Percentiles rank a stretch among this genome's conserved stretches.
phyloP scores from a whole-genome alignment of 1,284 basidiomycete genomes.

The Fereydounia khargensis region DNA sequence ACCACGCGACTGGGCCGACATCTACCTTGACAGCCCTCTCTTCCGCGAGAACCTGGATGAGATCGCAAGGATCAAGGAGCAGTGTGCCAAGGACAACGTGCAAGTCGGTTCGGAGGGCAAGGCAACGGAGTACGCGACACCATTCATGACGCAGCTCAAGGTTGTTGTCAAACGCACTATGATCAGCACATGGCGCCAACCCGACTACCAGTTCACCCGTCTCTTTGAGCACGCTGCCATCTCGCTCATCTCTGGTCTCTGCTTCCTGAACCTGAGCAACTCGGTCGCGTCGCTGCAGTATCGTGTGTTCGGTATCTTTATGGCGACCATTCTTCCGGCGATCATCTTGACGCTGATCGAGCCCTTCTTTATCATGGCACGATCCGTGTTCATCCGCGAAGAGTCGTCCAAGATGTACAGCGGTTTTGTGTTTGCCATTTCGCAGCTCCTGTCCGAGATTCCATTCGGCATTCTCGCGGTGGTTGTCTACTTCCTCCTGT shows the following conservation, averaged over 20 bases:
- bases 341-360: slow-evolving; percentile 23
- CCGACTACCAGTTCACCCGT: slow-evolving; percentile 30
- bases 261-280: slow-evolving; percentile 19
- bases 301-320: slow-evolving; percentile 22
- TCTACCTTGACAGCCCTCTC: slow-evolving; percentile 55
- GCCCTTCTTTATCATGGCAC: slow-evolving; percentile 18
- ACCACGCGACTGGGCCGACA: slow-evolving; percentile 67
- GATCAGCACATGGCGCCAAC: slow-evolving; percentile 69
- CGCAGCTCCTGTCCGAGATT: slow-evolving; percentile 16
- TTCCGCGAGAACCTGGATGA: slow-evolving; percentile 10
- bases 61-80: slow-evolving; percentile 16
- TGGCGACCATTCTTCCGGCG: slow-evolving; percentile 18
- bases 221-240: slow-evolving; percentile 27
- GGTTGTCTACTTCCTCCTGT: slow-evolving; percentile 22
- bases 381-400: slow-evolving; percentile 19
- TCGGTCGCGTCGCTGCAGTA: slow-evolving; percentile 15
- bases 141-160: slow-evolving; percentile 17
- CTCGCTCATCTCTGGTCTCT: slow-evolving; percentile 18
- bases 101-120: slow-evolving; percentile 1
- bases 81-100: slow-evolving; percentile 1
- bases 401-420: slow-evolving; percentile 23
- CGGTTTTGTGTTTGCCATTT: slow-evolving; percentile 16
- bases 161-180: slow-evolving; percentile 14
- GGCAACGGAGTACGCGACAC: slow-evolving; percentile 33
- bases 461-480: slow-evolving; percentile 13